Evolutionary conservation across 106 monocot genomes (phyloP).

Genomic region (Allium fistulosum): DNA sequence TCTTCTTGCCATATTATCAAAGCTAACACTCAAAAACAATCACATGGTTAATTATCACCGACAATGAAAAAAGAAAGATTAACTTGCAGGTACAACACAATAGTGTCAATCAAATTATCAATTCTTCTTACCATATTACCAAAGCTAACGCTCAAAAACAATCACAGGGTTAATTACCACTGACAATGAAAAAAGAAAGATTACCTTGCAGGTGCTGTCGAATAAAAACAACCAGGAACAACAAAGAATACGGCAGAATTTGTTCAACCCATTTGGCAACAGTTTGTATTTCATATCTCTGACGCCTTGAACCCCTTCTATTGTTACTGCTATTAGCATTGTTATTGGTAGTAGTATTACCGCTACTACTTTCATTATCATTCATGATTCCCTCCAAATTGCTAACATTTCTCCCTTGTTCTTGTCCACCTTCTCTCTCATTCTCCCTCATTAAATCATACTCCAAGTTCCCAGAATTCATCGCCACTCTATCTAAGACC

Average conservation of each 20-base stretch:
- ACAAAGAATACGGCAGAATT: constrained; percentile 83
- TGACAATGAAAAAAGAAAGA: too few species aligned
- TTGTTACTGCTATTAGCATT: constrained; percentile 18
- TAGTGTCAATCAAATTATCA: too few species aligned
- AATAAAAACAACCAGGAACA: constrained; percentile 88
- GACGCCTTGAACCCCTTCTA: constrained; percentile 47
- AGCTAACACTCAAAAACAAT: too few species aligned
- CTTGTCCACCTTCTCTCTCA: constrained; percentile 14
- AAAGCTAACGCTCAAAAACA: neutral
- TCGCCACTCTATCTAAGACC: constrained; percentile 14
- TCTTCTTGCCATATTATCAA: too few species aligned
- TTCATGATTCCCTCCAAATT: constrained; percentile 40
- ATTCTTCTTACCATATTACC: neutral
- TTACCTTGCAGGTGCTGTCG: constrained; percentile 97
- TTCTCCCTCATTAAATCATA: constrained; percentile 10
- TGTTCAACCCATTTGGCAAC: constrained; percentile 85
- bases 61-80: too few species aligned
- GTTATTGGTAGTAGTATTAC: too few species aligned
- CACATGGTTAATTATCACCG: too few species aligned
- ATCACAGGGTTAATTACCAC: neutral
- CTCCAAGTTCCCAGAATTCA: neutral
- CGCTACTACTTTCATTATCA: neutral
- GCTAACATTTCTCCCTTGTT: neutral
- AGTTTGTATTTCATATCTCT: constrained; percentile 94
- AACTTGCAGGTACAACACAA: too few species aligned